A percentile compares a stretch with the other conserved stretches of the same genome.
These are phyloP conservation scores for Aulographum hederae DNA, from an alignment of 2,329 filamentous ascomycete species.

Conservation along the genomic window DNA sequence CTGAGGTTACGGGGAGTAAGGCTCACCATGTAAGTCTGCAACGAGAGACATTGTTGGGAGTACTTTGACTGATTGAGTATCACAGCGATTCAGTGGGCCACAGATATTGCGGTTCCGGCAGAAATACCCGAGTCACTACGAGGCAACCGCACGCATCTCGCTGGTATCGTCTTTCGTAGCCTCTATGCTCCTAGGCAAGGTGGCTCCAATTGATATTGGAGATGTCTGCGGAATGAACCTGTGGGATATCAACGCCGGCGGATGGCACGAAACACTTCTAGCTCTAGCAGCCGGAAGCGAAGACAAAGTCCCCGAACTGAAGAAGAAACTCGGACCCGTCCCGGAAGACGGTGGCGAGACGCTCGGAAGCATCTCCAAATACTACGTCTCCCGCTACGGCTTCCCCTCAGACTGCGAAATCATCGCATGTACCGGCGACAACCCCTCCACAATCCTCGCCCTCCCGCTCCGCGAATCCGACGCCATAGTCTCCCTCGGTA, in stretches of 20 bases:
- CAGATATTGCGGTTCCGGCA: slow-evolving; percentile 81
- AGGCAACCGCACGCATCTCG: slow-evolving; percentile 65
- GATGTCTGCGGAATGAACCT: slow-evolving; percentile 96
- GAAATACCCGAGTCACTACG: slow-evolving; percentile 66
- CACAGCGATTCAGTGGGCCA: slow-evolving; percentile 90
- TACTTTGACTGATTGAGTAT: no score
- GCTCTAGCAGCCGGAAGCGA: slow-evolving; percentile 49
- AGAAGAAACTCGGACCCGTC: slow-evolving; percentile 62
- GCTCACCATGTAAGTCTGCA: slow-evolving; percentile 66
- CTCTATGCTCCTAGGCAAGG: slow-evolving; percentile 66
- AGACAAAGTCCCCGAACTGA: slow-evolving; percentile 45
- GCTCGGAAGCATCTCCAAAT: slow-evolving; percentile 57
- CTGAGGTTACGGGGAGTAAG: slow-evolving; percentile 69
- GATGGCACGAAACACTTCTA: slow-evolving; percentile 60
- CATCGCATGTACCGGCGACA: slow-evolving; percentile 84
- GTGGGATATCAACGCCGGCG: slow-evolving; percentile 65
- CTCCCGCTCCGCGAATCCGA: slow-evolving; percentile 75
- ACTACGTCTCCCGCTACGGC: slow-evolving; percentile 64
- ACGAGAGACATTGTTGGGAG: not conserved
- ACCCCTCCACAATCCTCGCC: slow-evolving; percentile 84
- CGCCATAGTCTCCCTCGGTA: slow-evolving; percentile 87
- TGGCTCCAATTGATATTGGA: slow-evolving; percentile 82
- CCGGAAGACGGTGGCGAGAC: slow-evolving; percentile 62
- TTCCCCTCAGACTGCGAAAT: slow-evolving; percentile 61
- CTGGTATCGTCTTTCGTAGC: slow-evolving; percentile 92